phyloP scores from a whole-genome alignment of 352 stramenopile species.

The Phytophthora hibernalis region DNA sequence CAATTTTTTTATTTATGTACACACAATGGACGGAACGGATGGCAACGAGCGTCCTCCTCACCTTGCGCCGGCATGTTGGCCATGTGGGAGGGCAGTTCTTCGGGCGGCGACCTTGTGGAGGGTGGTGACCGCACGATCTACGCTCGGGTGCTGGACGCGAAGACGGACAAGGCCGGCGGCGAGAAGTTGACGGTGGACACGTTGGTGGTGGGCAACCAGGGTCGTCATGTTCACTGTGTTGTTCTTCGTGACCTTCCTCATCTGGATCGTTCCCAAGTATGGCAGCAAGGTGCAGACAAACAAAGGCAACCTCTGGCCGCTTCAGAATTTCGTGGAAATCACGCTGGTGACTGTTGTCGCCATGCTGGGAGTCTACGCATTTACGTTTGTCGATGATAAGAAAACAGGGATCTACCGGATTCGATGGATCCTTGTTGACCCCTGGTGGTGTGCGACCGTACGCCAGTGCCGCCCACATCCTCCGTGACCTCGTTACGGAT shows the following conservation, averaged over 20 bases:
- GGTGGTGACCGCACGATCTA: too few relatives aligned
- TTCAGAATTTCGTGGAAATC: conserved; percentile 61
- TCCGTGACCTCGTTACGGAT: conserved; percentile 27
- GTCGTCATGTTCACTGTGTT: conserved; percentile 28
- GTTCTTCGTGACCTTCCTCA: conserved; percentile 33
- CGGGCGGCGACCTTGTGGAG: too few relatives aligned
- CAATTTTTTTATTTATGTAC: too few relatives aligned
- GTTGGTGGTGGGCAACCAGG: too few relatives aligned
- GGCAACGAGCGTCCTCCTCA: too few relatives aligned
- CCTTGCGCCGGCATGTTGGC: too few relatives aligned
- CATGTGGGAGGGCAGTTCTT: too few relatives aligned
- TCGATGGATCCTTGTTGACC: conserved; percentile 7
- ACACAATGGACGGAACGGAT: too few relatives aligned
- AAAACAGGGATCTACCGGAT: conserved; percentile 3
- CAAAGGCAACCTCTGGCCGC: conserved; percentile 44
- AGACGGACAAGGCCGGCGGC: too few relatives aligned
- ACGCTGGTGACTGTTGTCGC: conserved; percentile 15
- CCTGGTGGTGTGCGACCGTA: conserved; percentile 13
- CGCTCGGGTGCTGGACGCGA: too few relatives aligned
- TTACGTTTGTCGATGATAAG: conserved; percentile 22
- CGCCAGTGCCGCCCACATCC: conserved; percentile 20
- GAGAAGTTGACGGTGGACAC: too few relatives aligned
- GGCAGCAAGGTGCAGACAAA: conserved; percentile 33
- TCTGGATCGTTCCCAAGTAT: conserved; percentile 39
- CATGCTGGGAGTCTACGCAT: conserved; percentile 21